phyloP scores from a whole-genome alignment of 2,329 filamentous ascomycete genomes.

The Hypomyces rosellus region DNA sequence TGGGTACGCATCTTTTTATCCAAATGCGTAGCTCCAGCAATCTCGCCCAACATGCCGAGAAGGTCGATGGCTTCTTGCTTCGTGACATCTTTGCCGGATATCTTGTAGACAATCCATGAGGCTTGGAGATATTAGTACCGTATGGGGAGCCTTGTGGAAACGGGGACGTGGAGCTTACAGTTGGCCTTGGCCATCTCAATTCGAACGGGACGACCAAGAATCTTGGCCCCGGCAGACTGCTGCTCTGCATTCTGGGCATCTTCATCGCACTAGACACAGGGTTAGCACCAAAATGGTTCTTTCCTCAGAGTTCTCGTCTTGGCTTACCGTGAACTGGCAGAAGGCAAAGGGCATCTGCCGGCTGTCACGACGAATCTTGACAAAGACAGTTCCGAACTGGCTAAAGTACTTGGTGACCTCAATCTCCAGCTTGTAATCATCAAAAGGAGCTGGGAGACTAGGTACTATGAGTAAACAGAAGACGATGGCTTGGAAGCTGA shows the following conservation, averaged over 20 bases:
- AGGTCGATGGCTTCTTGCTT: slow-evolving; percentile 38
- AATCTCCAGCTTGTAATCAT: slow-evolving; percentile 45
- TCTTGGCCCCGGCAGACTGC: slow-evolving; percentile 40
- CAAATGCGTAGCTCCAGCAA: slow-evolving; percentile 35
- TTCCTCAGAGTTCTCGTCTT: too few species aligned
- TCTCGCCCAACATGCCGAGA: slow-evolving; percentile 37
- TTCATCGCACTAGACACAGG: slow-evolving; percentile 19
- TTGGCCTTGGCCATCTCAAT: slow-evolving; percentile 55
- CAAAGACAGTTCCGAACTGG: slow-evolving; percentile 49
- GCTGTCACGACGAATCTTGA: slow-evolving; percentile 56
- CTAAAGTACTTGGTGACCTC: slow-evolving; percentile 49
- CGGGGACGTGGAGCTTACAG: slow-evolving; percentile 33
- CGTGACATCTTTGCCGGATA: slow-evolving; percentile 28
- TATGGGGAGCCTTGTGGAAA: background rate
- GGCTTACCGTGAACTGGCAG: slow-evolving; percentile 54
- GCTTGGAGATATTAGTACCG: slow-evolving; percentile 30
- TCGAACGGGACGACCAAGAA: slow-evolving; percentile 52
- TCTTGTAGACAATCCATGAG: slow-evolving; percentile 41
- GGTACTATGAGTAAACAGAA: slow-evolving; percentile 10
- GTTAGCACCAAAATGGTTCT: background rate
- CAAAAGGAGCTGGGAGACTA: slow-evolving; percentile 46
- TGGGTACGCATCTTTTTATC: slow-evolving; percentile 25
- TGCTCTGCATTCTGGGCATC: slow-evolving; percentile 44
- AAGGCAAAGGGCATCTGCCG: slow-evolving; percentile 58
- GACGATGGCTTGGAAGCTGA: background rate